phyloP scores from a whole-genome alignment of 164 flowering plant species.

The Chimonanthus salicifolius region DNA sequence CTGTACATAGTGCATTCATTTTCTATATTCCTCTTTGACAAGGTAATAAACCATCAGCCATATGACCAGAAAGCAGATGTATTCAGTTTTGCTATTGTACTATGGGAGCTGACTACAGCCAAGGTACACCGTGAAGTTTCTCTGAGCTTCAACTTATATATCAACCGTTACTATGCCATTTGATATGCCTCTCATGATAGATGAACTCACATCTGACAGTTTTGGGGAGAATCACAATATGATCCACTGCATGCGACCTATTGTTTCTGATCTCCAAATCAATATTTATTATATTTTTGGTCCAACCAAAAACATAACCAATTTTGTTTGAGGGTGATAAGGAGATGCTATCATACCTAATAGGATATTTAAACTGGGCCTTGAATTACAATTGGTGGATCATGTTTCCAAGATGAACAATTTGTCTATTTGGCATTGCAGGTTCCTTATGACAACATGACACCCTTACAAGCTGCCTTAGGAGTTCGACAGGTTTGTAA shows the following conservation, averaged over 20 bases:
- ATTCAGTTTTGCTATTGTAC: constrained; percentile 89
- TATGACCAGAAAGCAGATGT: constrained; percentile 96
- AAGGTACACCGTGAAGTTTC: constrained; percentile 44
- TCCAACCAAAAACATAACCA: neutral
- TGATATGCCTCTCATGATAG: neutral
- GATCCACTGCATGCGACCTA: neutral
- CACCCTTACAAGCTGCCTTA: constrained; percentile 94
- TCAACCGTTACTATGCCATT: neutral
- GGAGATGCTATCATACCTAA: neutral
- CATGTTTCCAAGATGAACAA: neutral
- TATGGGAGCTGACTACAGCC: constrained; percentile 90
- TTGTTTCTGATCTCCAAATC: neutral
- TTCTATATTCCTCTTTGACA: neutral
- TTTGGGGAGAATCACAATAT: neutral
- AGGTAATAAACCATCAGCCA: constrained; percentile 92
- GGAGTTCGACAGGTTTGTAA: constrained; percentile 91
- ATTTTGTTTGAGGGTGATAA: neutral
- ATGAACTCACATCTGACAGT: neutral
- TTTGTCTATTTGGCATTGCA: constrained; percentile 26
- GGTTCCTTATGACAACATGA: constrained; percentile 87
- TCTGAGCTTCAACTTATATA: neutral
- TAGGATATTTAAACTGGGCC: neutral
- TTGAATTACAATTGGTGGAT: neutral
- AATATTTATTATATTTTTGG: neutral
- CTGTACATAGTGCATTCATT: neutral